Base-by-base conservation (phyloP, 805 yeast species). In the Barnettozyma populi region DNA sequence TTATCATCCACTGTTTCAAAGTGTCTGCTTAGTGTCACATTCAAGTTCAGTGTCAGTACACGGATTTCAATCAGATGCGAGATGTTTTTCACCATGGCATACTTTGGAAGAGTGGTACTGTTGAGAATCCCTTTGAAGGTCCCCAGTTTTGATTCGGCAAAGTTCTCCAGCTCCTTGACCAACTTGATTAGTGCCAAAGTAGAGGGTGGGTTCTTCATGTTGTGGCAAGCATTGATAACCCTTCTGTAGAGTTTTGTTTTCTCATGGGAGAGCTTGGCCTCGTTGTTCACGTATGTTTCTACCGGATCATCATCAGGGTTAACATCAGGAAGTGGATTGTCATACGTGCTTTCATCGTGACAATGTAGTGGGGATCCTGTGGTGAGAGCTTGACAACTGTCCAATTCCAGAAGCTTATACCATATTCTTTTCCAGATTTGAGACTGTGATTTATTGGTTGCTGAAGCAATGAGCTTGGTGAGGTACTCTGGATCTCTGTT, bases 401-500 rank as follows among this genome's bases (percentile, higher is more conserved):
- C 65, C 49, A 61, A 21, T 35, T 56, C 64, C 29, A 61, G 4
- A 10, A 61, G 45, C 38, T 51, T 52, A 29, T 57, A 44, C 65
- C 65, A 61, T 2, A 59, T 44, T 36, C 45, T 59, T 42, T 59
- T 55, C 61, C 63, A 61, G 16, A 59, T 32, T 16, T 55, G 55
- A 1, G 56, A 49, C 29, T 53, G 52, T 1, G 49, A 19, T 11
- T 41, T 43, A 6, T 42, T 47, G 21, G 48, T 53, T 2, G 51
- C 43, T 8, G 52, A 42, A 2, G 39, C 40, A 11, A 54, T 41
- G 29, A 51, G 11, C 1, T 25, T 21, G 7, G 47, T 35, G 24
- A 60, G 67, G 3, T 53, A 52, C 2, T 60, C 64, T 0, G 85
- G 84, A 48, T 81, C 86, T 41, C 83, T 66, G 56, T 81, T 75